Percentiles rank a stretch among this genome's conserved stretches.
Evolutionary conservation across 2,329 filamentous ascomycete genomes (phyloP).

Genomic region (Plectosphaerella cucumerina): DNA sequence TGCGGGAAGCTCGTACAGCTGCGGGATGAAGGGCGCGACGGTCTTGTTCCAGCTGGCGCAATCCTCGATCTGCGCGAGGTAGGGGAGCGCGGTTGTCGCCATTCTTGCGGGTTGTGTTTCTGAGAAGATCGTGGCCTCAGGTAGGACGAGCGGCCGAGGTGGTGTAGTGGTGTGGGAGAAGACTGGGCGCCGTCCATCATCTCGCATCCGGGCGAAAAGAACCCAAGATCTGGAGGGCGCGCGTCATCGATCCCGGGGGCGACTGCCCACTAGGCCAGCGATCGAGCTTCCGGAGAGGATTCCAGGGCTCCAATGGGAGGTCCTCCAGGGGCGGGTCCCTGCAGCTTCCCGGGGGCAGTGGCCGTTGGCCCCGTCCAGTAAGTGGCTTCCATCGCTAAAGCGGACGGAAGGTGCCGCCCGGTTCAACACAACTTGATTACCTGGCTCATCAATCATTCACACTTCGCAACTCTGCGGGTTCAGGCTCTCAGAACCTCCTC

Average conservation of each 20-base stretch:
- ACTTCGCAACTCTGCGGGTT: too few relatives aligned
- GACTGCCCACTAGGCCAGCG: background rate
- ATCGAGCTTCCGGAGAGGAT: background rate
- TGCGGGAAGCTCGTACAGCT: slow-evolving; percentile 66
- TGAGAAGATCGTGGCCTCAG: background rate
- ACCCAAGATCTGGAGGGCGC: background rate
- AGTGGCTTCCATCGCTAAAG: too few relatives aligned
- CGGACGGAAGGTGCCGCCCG: too few relatives aligned
- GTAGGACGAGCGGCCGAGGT: background rate
- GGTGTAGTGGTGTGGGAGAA: background rate
- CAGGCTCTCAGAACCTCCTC: too few relatives aligned
- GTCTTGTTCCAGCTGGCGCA: slow-evolving; percentile 73
- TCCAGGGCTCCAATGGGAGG: background rate
- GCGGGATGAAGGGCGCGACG: slow-evolving; percentile 68
- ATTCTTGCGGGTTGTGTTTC: background rate
- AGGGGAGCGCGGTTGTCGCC: slow-evolving; percentile 54
- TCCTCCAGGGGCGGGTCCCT: background rate
- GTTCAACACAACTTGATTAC: too few relatives aligned
- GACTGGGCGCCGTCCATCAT: background rate
- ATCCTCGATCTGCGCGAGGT: slow-evolving; percentile 65
- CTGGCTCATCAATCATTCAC: too few relatives aligned
- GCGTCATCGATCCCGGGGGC: background rate
- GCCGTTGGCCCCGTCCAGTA: too few relatives aligned
- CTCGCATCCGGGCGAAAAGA: background rate
- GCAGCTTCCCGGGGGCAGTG: slow-evolving; percentile 1